Percentiles rank a stretch among this genome's conserved stretches.
phyloP scores from a whole-genome alignment of 805 yeast genomes.

The Alloascoidea hylecoeti region DNA sequence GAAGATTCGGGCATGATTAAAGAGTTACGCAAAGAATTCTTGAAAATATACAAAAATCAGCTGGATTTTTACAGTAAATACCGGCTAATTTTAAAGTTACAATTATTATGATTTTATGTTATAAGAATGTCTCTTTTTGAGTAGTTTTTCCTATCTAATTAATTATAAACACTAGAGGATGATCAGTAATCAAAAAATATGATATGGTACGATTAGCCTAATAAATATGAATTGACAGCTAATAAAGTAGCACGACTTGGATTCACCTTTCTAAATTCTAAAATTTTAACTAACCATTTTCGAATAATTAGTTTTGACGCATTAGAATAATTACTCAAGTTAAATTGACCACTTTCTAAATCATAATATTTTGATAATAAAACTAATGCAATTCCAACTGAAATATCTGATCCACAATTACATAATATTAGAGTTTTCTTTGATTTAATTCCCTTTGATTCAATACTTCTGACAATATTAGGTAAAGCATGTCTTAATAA shows the following conservation, averaged over 20 bases:
- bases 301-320: conserved; percentile 38
- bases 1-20: too few species aligned
- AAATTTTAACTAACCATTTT: conserved; percentile 37
- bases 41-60: too few species aligned
- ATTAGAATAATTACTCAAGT: conserved; percentile 8
- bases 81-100: too few species aligned
- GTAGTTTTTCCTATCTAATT: too few species aligned
- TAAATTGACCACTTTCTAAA: background rate
- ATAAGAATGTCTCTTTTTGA: too few species aligned
- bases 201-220: too few species aligned
- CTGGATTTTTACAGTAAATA: too few species aligned
- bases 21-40: too few species aligned
- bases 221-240: conserved; percentile 44
- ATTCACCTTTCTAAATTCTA: conserved; percentile 35
- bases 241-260: conserved; percentile 73
- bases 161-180: too few species aligned
- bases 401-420: conserved; percentile 51
- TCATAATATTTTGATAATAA: conserved; percentile 32
- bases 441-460: conserved; percentile 5
- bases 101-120: too few species aligned
- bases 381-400: conserved; percentile 44
- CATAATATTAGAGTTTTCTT: conserved; percentile 34
- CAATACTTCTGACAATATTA: conserved; percentile 19
- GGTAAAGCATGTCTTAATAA: conserved; percentile 35
- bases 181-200: too few species aligned